Percentiles rank a stretch among this genome's conserved stretches.
Conservation (phyloP, 441 rosid genomes). For the Isatis lusitanica region DNA sequence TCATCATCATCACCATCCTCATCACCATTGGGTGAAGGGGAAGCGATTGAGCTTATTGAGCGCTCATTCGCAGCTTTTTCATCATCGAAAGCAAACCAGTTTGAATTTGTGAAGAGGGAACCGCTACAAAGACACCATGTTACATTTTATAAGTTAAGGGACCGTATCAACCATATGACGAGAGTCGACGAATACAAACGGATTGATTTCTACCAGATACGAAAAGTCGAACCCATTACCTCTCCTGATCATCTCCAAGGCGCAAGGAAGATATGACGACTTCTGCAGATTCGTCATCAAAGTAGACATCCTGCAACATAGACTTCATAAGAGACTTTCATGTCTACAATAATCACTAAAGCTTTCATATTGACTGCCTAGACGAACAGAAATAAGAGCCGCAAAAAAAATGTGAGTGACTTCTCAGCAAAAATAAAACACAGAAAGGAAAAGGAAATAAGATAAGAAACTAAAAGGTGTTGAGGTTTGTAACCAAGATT, state of each 20-base stretch:
- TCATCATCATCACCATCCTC: conserved; percentile 38
- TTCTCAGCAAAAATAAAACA: conserved; percentile 13
- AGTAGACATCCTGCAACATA: conserved; percentile 86
- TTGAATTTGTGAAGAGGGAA: conserved; percentile 81
- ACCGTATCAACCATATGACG: neutral
- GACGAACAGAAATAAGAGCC: neutral
- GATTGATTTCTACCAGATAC: conserved; percentile 19
- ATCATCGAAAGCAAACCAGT: conserved; percentile 93
- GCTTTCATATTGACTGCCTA: conserved; percentile 8
- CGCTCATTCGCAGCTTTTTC: conserved; percentile 59
- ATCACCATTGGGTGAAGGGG: conserved; percentile 63
- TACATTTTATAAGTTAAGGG: conserved; percentile 1
- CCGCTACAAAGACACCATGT: conserved; percentile 50
- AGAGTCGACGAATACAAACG: neutral
- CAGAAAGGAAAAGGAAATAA: conserved; percentile 1
- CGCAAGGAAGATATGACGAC: conserved; percentile 96
- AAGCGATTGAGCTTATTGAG: conserved; percentile 52
- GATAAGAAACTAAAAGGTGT: neutral
- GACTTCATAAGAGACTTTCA: conserved; percentile 32
- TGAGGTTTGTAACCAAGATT: neutral
- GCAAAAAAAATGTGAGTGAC: neutral
- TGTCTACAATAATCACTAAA: conserved; percentile 14
- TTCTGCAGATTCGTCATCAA: conserved; percentile 98
- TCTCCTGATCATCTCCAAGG: conserved; percentile 88
- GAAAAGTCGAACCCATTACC: conserved; percentile 42